Conservation (phyloP, 2,329 filamentous ascomycete species). For the Emergomyces pasteurianus region DNA sequence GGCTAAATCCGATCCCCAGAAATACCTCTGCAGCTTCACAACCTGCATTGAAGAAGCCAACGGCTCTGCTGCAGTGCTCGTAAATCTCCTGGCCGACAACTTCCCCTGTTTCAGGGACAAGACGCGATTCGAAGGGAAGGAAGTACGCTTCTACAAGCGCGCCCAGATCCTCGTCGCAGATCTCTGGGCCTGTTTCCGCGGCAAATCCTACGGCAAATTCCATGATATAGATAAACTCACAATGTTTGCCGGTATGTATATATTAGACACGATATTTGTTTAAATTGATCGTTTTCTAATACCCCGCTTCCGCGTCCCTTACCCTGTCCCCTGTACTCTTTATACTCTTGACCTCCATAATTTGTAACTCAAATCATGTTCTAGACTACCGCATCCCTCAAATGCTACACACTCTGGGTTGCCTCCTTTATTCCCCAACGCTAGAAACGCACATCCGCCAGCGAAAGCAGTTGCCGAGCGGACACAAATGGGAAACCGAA, state of each 20-base stretch:
- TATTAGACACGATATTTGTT: neutral
- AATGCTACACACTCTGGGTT: slow-evolving; percentile 72
- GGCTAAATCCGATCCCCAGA: slow-evolving; percentile 34
- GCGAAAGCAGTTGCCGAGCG: slow-evolving; percentile 54
- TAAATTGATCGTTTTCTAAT: neutral
- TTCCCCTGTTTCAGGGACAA: slow-evolving; percentile 84
- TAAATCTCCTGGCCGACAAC: slow-evolving; percentile 71
- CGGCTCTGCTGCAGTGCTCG: slow-evolving; percentile 68
- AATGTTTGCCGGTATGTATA: slow-evolving; percentile 67
- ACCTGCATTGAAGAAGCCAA: slow-evolving; percentile 64
- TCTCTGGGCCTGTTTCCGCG: slow-evolving; percentile 90
- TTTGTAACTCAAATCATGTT: neutral
- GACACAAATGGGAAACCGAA: slow-evolving; percentile 72
- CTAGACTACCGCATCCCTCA: slow-evolving; percentile 89
- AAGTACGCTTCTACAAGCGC: slow-evolving; percentile 77
- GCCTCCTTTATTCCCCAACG: slow-evolving; percentile 71
- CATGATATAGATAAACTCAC: slow-evolving; percentile 88
- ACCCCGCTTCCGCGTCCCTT: neutral
- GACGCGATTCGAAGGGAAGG: slow-evolving; percentile 58
- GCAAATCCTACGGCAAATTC: slow-evolving; percentile 66
- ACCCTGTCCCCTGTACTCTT: neutral
- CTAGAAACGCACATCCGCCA: slow-evolving; percentile 59
- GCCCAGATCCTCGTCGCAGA: slow-evolving; percentile 95
- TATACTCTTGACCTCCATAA: neutral
- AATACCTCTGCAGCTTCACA: slow-evolving; percentile 62